phyloP scores from a whole-genome alignment of 73 alveolate genomes.

The Paramecium biaurelia region DNA sequence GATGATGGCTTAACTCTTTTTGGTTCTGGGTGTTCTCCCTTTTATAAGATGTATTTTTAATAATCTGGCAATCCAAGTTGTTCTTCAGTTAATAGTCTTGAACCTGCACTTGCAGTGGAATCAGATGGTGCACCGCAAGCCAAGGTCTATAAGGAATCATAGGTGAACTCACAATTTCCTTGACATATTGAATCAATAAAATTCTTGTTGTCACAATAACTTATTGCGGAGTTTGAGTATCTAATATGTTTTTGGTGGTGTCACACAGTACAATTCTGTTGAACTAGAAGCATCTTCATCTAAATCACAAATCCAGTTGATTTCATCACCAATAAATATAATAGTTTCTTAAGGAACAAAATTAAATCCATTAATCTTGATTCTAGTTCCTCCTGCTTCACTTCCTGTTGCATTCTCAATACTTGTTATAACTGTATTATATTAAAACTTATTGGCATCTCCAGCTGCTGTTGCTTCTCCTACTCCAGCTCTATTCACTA shows the following conservation, averaged over 20 bases:
- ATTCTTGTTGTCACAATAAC: slow-evolving; percentile 8
- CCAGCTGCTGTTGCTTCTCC: slow-evolving; percentile 14
- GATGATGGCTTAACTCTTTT: not conserved
- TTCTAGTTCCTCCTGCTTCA: slow-evolving; percentile 29
- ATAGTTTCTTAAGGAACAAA: slow-evolving; percentile 13
- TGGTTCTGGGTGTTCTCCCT: not conserved
- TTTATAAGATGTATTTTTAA: not conserved
- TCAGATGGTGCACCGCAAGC: not conserved
- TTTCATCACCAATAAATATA: slow-evolving; percentile 1
- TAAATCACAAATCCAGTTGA: slow-evolving; percentile 31
- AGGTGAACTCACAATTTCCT: not conserved
- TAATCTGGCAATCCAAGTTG: not conserved
- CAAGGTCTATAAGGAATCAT: not conserved
- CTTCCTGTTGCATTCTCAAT: not conserved
- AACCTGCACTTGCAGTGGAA: not conserved
- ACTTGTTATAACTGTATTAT: not conserved
- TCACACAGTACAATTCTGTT: not conserved
- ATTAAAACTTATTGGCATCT: not conserved
- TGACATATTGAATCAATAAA: not conserved
- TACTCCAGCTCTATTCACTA: not conserved
- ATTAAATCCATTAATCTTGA: slow-evolving; percentile 8
- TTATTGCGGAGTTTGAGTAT: not conserved
- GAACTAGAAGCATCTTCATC: not conserved
- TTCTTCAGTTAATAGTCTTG: slow-evolving; percentile 16
- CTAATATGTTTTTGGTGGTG: not conserved